Base-by-base conservation (phyloP, 106 monocot genomes). In the Agapanthus africanus region DNA sequence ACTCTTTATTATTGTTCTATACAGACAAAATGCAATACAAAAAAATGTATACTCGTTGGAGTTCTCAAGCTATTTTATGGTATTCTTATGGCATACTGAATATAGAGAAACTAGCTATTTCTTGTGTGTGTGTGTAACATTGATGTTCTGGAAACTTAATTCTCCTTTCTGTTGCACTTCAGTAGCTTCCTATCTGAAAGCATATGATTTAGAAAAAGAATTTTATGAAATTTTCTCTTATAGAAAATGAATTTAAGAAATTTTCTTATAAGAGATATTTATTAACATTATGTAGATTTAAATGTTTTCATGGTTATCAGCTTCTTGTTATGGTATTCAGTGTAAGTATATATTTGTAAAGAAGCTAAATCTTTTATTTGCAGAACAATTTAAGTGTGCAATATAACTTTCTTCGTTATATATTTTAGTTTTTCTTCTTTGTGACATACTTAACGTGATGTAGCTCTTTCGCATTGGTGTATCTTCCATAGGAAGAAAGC, bases 391-490 rank as follows among this genome's bases (percentile, higher is more conserved):
- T 19, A 34, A 61, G 11, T 61, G 0, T 23, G 19, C 61, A 35
- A 5, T 36, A 36, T 18, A 1, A 7, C 33, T 61, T 61, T 7
- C n/a, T 61, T 35, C 8, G 7, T 19, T 61, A 2, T 61, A 35
- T 39, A n/a, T n/a, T 16, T 6, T 65, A 11, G 1, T 39, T 65
- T 37, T 61, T 22, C 7, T 66, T 27, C 42, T 41, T 5, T 2
- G 27, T 40, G 10, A 19, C 39, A 56, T 49, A 18, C 92, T 89
- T 93, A 76, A 93, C 75, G 54, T 10, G 69, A 66, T 61, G 35
- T 54, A 93, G 89, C 93, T 82, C 77, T 93, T 40, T 93, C 93
- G 54, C 89, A 93, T 79, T 94, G 93, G 93, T 94, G 93, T 67
- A 94, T 94, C 74, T 94, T 94, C 71, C 93, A 94, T 67, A 83